Evolutionary conservation across 2,329 filamentous ascomycete species (phyloP).

Genomic region (Colletotrichum filicis): DNA sequence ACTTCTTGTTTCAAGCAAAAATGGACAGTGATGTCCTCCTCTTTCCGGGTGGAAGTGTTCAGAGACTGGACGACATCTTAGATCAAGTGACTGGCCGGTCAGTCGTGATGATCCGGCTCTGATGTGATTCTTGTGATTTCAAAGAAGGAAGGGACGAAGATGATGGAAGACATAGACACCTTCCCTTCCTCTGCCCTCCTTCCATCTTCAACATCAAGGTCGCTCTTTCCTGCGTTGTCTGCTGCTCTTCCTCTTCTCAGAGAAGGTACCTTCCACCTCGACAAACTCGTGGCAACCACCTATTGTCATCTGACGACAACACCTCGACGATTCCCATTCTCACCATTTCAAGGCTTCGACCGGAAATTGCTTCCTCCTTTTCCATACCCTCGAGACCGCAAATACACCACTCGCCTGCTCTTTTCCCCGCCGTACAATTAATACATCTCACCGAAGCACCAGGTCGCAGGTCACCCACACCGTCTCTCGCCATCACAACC

Average conservation of each 20-base stretch:
- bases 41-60: neutral
- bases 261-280: neutral
- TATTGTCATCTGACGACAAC: neutral
- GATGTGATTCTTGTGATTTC: neutral
- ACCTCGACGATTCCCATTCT: neutral
- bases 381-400: neutral
- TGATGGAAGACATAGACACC: neutral
- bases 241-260: neutral
- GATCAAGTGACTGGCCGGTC: neutral
- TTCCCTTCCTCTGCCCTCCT: neutral
- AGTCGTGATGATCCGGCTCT: neutral
- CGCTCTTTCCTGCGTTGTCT: neutral
- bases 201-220: too few relatives aligned
- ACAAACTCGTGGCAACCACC: neutral
- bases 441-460: neutral
- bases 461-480: neutral
- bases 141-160: neutral
- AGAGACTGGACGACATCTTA: neutral
- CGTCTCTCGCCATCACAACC: neutral
- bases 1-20: neutral
- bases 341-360: neutral
- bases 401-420: neutral
- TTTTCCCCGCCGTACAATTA: neutral
- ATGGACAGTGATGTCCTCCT: neutral
- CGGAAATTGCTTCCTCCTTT: neutral